Base-by-base conservation (phyloP, 305 asterid genomes). In the Fraxinus sp. region DNA sequence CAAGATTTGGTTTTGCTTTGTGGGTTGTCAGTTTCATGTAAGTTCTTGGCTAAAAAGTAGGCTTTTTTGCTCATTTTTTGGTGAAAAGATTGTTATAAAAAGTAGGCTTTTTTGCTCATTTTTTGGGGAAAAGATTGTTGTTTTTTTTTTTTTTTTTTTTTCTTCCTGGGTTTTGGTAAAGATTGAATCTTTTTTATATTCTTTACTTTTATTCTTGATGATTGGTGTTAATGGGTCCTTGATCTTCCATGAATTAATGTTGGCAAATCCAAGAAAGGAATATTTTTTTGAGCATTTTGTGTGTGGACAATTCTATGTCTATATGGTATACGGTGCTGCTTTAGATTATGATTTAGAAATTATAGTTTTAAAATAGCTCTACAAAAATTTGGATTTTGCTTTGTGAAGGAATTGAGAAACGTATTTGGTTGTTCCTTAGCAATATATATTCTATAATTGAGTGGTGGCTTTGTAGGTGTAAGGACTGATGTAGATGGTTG, bases 41-140 rank as follows among this genome's bases (percentile, higher is more conserved):
- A 90, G 93, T 89, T 86, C 83, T 84, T 83, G 82, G 59, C 73
- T 76, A 11, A 36, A 76, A 82, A 37, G 16, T 74, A 5, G 62
- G 33, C 14, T 49, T 81, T 81, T 18, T 77, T 74, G 52, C 66
- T 52, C 18, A 24, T 80, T 22, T 72, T 79, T 80, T 75, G 78
- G 76, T 33, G 76, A 70, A 81, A 88, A 85, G 87, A 75, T 82
- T 85, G 79, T 5, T 79, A 33, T 76, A 11, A 36, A 76, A 82
- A 37, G 16, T 74, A 5, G 62, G 33, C 14, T 49, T 81, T 81
- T 18, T 77, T 74, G 52, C 66, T 52, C 18, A 24, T 80, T 22
- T 72, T 79, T 80, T 75, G 78, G 76, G 26, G 76, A 70, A 81
- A 88, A 85, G 87, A 75, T 82, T 85, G 79, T 5, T 79, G 26